Conservation (phyloP, 2,329 filamentous ascomycete genomes). For the Stenocarpella maydis region DNA sequence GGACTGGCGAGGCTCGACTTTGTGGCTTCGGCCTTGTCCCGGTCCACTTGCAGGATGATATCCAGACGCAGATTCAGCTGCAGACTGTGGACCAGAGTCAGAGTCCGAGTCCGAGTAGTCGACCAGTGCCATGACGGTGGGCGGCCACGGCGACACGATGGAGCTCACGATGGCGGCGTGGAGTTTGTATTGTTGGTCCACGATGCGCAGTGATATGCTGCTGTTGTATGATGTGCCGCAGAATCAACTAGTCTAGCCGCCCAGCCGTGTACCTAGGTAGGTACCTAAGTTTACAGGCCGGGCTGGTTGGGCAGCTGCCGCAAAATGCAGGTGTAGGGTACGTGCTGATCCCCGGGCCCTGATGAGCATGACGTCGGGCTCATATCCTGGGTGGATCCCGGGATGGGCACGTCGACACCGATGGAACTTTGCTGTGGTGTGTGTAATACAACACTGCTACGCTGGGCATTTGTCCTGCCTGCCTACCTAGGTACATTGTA, state of each 20-base stretch:
- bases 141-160: not conserved
- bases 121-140: constrained; percentile 48
- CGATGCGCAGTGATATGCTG: not conserved
- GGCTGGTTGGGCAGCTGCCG: not conserved
- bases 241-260: too few species aligned
- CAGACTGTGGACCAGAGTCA: constrained; percentile 14
- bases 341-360: too few species aligned
- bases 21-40: not conserved
- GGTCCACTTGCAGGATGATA: not conserved
- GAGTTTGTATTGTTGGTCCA: not conserved
- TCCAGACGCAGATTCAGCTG: not conserved
- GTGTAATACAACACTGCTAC: too few species aligned
- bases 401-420: not conserved
- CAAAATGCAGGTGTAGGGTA: constrained; percentile 1
- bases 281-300: too few species aligned
- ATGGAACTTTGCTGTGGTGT: too few species aligned
- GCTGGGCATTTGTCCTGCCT: not conserved
- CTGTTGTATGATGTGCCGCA: too few species aligned
- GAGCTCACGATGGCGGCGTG: not conserved
- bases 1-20: not conserved
- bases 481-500: too few species aligned
- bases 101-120: constrained; percentile 48
- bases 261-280: not conserved
- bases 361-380: constrained; percentile 18
- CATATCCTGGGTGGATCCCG: not conserved